phyloP scores from a whole-genome alignment of 2,329 filamentous ascomycete species.

The Gremmenia infestans region DNA sequence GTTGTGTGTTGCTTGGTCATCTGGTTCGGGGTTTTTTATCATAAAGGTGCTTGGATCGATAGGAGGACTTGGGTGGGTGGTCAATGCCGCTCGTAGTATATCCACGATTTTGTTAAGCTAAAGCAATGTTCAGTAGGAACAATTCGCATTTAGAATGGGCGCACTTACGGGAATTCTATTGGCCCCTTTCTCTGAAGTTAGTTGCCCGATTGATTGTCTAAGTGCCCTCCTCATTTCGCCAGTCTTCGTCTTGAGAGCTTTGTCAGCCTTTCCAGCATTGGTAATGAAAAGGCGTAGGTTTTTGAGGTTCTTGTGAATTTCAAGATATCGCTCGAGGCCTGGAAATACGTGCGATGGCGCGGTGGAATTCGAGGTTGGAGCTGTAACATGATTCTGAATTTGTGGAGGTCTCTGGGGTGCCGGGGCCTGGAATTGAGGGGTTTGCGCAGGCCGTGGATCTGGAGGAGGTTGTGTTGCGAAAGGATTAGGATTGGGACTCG shows the following conservation, averaged over 20 bases:
- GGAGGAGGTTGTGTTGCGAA: not conserved
- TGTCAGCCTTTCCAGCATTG: conserved; percentile 50
- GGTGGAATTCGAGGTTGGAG: not conserved
- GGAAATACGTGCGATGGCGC: conserved; percentile 19
- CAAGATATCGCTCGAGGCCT: conserved; percentile 42
- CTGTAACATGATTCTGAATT: not conserved
- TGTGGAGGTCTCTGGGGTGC: not conserved
- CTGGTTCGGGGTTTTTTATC: conserved; percentile 39
- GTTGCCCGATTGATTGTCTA: conserved; percentile 66
- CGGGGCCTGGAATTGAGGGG: conserved; percentile 2
- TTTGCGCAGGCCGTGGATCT: not conserved
- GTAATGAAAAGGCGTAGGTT: conserved; percentile 48
- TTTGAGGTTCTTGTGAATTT: conserved; percentile 65
- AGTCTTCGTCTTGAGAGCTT: conserved; percentile 56
- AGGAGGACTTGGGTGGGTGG: conserved; percentile 45
- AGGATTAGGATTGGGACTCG: not conserved
- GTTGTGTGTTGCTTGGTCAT: conserved; percentile 47
- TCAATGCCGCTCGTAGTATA: conserved; percentile 48
- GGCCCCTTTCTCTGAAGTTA: conserved; percentile 59
- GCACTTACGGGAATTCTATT: conserved; percentile 53
- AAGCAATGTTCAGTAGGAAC: not conserved
- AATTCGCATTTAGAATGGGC: not conserved
- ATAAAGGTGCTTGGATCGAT: conserved; percentile 54
- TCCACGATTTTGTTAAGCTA: conserved; percentile 40
- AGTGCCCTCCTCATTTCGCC: conserved; percentile 70